These are phyloP conservation scores for Penicillium sp. DNA, from an alignment of 2,329 filamentous ascomycete genomes.

Conservation along the genomic window DNA sequence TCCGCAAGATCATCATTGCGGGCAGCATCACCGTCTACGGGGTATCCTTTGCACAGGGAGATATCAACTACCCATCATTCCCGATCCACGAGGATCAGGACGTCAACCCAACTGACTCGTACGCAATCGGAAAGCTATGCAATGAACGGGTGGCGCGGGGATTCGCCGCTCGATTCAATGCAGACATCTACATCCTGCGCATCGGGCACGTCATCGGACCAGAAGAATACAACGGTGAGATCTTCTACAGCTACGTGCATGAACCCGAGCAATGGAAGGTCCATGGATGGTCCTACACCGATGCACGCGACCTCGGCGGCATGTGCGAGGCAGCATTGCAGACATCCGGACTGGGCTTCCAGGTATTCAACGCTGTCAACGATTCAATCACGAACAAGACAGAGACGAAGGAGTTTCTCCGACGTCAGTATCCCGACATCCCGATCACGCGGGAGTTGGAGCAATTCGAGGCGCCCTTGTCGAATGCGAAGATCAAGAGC, in stretches of 20 bases:
- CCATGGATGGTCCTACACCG: slow-evolving; percentile 60
- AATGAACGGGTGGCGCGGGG: slow-evolving; percentile 53
- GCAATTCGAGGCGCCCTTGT: slow-evolving; percentile 55
- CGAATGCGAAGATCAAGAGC: slow-evolving; percentile 54
- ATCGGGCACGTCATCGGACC: slow-evolving; percentile 60
- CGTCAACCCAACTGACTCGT: slow-evolving; percentile 57
- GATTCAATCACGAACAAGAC: slow-evolving; percentile 50
- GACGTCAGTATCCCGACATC: slow-evolving; percentile 45
- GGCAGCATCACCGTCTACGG: slow-evolving; percentile 57
- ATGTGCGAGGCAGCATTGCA: slow-evolving; percentile 54
- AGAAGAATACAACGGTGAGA: slow-evolving; percentile 51
- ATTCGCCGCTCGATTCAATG: slow-evolving; percentile 51
- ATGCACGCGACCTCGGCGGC: slow-evolving; percentile 56
- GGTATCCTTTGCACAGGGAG: slow-evolving; percentile 57
- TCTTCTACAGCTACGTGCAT: slow-evolving; percentile 48
- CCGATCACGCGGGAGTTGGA: slow-evolving; percentile 52
- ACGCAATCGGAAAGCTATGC: slow-evolving; percentile 56
- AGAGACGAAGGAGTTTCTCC: slow-evolving; percentile 49
- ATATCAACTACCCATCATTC: slow-evolving; percentile 52
- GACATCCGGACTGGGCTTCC: slow-evolving; percentile 51
- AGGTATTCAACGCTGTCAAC: slow-evolving; percentile 60
- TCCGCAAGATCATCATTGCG: slow-evolving; percentile 58
- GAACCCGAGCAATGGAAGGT: slow-evolving; percentile 49
- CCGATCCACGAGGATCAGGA: slow-evolving; percentile 57
- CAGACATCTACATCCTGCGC: slow-evolving; percentile 56